phyloP scores from a whole-genome alignment of 2,329 filamentous ascomycete species.

The Chaetoscypha palmicola region DNA sequence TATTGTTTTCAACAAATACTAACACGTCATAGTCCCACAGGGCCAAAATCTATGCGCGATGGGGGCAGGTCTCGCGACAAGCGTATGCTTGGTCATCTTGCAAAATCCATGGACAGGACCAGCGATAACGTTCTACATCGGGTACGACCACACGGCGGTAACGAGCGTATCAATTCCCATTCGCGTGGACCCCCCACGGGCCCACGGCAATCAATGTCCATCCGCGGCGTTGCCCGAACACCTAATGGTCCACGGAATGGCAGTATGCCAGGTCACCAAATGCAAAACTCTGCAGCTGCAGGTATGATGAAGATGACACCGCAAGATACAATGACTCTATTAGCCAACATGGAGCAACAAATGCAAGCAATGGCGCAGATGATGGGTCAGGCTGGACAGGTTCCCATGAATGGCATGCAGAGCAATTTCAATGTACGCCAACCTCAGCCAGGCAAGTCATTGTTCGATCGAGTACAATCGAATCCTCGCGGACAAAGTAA shows the following conservation, averaged over 20 bases:
- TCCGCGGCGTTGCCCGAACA: constrained; percentile 30
- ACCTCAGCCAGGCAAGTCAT: constrained; percentile 47
- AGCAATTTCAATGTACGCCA: constrained; percentile 35
- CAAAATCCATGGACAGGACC: constrained; percentile 72
- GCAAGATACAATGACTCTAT: constrained; percentile 66
- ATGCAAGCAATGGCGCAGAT: constrained; percentile 78
- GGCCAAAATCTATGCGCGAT: constrained; percentile 90
- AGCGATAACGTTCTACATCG: constrained; percentile 73
- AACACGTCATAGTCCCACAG: constrained; percentile 66
- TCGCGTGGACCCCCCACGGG: constrained; percentile 64
- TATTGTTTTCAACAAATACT: constrained; percentile 31
- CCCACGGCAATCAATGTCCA: constrained; percentile 47
- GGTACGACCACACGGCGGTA: constrained; percentile 63
- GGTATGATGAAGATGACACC: constrained; percentile 49
- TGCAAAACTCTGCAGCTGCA: constrained; percentile 36
- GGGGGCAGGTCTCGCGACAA: constrained; percentile 61
- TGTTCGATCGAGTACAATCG: constrained; percentile 66
- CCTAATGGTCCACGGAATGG: constrained; percentile 42
- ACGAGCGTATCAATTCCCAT: constrained; percentile 76
- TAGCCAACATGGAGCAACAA: constrained; percentile 77
- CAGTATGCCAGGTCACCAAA: constrained; percentile 36
- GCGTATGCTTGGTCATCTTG: constrained; percentile 78
- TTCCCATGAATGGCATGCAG: constrained; percentile 50
- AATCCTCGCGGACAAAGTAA: constrained; percentile 20
- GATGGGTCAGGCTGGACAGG: constrained; percentile 21